These are phyloP conservation scores for Aspergillus panamensis DNA, from an alignment of 495 filamentous ascomycete species.

Conservation along the genomic window DNA sequence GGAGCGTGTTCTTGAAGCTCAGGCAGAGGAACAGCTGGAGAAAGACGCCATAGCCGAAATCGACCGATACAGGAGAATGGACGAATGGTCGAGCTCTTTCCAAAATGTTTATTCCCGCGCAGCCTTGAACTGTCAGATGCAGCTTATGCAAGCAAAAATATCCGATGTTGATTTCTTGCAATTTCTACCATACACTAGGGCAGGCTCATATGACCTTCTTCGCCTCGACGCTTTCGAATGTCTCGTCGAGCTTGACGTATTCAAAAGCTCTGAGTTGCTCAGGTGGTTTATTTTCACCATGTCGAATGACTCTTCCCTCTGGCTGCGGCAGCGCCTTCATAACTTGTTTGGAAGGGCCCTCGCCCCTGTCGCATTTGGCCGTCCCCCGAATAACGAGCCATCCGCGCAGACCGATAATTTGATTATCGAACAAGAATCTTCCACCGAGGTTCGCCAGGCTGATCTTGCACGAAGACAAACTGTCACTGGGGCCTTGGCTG, in stretches of 20 bases:
- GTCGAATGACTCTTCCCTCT: constrained; percentile 76
- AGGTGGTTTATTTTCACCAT: constrained; percentile 67
- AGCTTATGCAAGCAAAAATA: constrained; percentile 67
- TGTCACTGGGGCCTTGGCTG: constrained; percentile 70
- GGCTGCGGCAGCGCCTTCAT: constrained; percentile 67
- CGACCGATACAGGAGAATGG: constrained; percentile 83
- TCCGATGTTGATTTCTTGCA: constrained; percentile 58
- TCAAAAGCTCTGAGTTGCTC: constrained; percentile 58
- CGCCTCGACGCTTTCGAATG: constrained; percentile 80
- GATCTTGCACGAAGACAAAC: constrained; percentile 68
- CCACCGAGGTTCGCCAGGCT: constrained; percentile 63
- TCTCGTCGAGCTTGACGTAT: constrained; percentile 72
- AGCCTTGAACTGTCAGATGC: constrained; percentile 72
- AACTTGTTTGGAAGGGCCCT: constrained; percentile 66
- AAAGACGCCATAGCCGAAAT: constrained; percentile 76
- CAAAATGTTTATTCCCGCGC: constrained; percentile 87
- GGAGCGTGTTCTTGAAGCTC: constrained; percentile 48
- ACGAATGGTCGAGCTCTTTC: constrained; percentile 88
- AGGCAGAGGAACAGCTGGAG: constrained; percentile 61
- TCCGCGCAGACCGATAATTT: constrained; percentile 53
- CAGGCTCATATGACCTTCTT: constrained; percentile 73
- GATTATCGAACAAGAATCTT: constrained; percentile 74
- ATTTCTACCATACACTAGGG: constrained; percentile 76
- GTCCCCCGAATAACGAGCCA: constrained; percentile 32
- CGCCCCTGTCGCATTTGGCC: constrained; percentile 76